Percentiles rank a stretch among this genome's conserved stretches.
Evolutionary conservation across 345 rosid species (phyloP).

Genomic region (Brassica juncea): DNA sequence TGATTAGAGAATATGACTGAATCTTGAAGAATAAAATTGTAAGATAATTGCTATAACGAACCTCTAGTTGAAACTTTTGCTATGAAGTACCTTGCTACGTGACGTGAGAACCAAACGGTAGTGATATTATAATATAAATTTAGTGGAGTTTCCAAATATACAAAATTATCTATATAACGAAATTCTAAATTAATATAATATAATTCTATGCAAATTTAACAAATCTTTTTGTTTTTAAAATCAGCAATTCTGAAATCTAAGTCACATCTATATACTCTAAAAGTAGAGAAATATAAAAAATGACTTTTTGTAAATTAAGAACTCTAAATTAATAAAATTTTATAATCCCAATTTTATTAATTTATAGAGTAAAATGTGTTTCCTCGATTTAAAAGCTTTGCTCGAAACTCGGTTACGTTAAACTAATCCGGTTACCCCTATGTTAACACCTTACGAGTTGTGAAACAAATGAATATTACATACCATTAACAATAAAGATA

Average conservation of each 20-base stretch:
- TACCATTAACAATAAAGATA: neutral
- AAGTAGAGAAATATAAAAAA: no score
- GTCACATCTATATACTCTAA: neutral
- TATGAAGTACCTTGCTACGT: neutral
- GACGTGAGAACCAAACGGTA: neutral
- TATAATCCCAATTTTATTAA: no score
- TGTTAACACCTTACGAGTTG: neutral
- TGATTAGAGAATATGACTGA: neutral
- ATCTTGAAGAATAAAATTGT: conserved; percentile 5
- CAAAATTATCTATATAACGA: neutral
- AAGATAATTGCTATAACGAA: neutral
- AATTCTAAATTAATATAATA: neutral
- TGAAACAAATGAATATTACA: neutral
- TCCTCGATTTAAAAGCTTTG: neutral
- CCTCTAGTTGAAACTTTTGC: neutral
- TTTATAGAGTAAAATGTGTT: no score
- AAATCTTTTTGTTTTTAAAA: neutral
- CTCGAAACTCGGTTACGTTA: neutral
- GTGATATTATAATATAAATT: neutral
- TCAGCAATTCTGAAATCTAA: neutral
- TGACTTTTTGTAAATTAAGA: no score
- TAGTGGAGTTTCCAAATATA: neutral
- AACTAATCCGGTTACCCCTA: neutral
- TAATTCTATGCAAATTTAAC: neutral
- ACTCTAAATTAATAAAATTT: no score